Percentiles rank a stretch among this genome's conserved stretches.
Evolutionary conservation across 805 yeast genomes (phyloP).

Genomic region (Tetrapisispora taiwanensis): DNA sequence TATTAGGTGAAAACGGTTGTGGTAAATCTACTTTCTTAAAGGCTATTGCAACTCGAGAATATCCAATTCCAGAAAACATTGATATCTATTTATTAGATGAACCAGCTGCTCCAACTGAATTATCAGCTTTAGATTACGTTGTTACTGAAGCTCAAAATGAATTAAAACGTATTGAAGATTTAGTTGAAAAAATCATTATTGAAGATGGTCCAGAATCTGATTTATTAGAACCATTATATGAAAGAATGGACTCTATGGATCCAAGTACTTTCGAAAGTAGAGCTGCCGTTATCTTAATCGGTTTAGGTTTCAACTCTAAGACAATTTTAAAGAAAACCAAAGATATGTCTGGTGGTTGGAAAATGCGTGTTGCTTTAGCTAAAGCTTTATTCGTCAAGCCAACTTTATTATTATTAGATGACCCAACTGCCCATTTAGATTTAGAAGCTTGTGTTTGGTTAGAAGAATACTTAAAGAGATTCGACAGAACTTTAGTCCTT

Average conservation of each 20-base stretch:
- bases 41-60: conserved; percentile 92
- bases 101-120: conserved; percentile 93
- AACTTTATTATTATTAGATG: conserved; percentile 86
- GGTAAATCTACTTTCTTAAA: conserved; percentile 94
- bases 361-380: conserved; percentile 98
- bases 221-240: conserved; percentile 77
- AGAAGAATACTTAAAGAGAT: conserved; percentile 92
- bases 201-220: conserved; percentile 92
- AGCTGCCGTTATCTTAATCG: conserved; percentile 90
- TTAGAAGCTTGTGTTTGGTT: conserved; percentile 99
- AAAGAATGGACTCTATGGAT: conserved; percentile 92
- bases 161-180: conserved; percentile 80
- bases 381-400: conserved; percentile 98
- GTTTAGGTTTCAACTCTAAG: conserved; percentile 86
- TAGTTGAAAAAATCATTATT: conserved; percentile 80
- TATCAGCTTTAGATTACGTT: conserved; percentile 88
- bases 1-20: conserved; percentile 97
- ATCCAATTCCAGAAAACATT: conserved; percentile 83
- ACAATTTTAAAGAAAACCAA: conserved; percentile 91
- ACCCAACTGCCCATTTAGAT: conserved; percentile 99
- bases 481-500: conserved; percentile 84
- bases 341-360: conserved; percentile 99
- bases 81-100: conserved; percentile 91
- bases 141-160: conserved; percentile 93
- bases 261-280: conserved; percentile 92